Evolutionary conservation across 169 alveolate species (phyloP).

Genomic region (Eimeria praecox): DNA sequence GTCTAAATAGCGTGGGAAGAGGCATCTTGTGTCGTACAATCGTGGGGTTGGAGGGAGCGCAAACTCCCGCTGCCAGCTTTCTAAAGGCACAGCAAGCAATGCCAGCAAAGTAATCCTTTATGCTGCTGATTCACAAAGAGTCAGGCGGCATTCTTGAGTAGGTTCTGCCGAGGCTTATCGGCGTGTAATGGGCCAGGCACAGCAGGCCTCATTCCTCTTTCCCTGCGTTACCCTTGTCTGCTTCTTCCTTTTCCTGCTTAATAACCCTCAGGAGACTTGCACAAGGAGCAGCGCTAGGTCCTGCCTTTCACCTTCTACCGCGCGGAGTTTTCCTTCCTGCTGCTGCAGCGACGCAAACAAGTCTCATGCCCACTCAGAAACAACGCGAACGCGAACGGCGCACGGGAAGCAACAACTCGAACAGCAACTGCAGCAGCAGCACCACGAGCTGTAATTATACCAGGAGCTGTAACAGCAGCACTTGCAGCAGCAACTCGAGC

Average conservation of each 20-base stretch:
- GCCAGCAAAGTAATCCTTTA: slow-evolving; percentile 81
- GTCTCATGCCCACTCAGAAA: too few relatives aligned
- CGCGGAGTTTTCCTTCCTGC: too few relatives aligned
- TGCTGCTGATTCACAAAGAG: slow-evolving; percentile 75
- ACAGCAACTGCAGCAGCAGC: too few relatives aligned
- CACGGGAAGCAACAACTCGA: too few relatives aligned
- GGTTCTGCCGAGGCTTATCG: slow-evolving; percentile 82
- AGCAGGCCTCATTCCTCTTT: too few relatives aligned
- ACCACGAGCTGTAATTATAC: background rate
- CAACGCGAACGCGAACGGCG: too few relatives aligned
- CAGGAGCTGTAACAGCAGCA: background rate
- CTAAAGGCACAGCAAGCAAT: slow-evolving; percentile 77
- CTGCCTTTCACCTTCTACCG: background rate
- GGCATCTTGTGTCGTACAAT: slow-evolving; percentile 74
- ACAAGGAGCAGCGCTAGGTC: too few relatives aligned
- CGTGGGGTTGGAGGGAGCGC: slow-evolving; percentile 80
- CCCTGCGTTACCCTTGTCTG: too few relatives aligned
- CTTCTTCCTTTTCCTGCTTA: too few relatives aligned
- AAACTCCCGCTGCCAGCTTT: slow-evolving; percentile 86
- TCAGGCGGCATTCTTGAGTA: slow-evolving; percentile 74
- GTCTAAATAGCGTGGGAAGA: background rate
- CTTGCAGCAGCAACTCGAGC: background rate
- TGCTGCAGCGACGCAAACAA: too few relatives aligned
- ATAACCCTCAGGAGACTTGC: background rate
- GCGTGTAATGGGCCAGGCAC: slow-evolving; percentile 83